Evolutionary conservation across 1,284 basidiomycete genomes (phyloP).

Genomic region (Fistulinella cinereoalba): DNA sequence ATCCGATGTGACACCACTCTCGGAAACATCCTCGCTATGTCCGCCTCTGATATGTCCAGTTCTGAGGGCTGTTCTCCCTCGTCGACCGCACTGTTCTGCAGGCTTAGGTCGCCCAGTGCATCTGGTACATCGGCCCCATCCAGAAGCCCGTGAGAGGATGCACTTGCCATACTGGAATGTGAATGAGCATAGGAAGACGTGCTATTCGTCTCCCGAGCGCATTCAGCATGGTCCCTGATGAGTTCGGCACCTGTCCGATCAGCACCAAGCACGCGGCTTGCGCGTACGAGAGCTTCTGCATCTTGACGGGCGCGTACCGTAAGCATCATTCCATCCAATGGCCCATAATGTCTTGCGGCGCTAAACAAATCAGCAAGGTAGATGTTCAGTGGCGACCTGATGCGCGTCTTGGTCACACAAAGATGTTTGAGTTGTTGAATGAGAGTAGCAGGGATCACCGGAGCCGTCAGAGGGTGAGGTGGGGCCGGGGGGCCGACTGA

Average conservation of each 20-base stretch:
- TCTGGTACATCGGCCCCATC: constrained; percentile 16
- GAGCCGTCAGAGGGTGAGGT: constrained; percentile 14
- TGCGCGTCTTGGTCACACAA: constrained; percentile 37
- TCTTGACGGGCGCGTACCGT: constrained; percentile 58
- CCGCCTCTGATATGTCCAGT: constrained; percentile 66
- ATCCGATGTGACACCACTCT: constrained; percentile 69
- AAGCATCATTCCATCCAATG: constrained; percentile 66
- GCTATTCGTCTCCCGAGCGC: constrained; percentile 22
- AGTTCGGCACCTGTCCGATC: constrained; percentile 54
- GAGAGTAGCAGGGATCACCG: constrained; percentile 39
- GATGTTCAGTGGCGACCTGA: constrained; percentile 50
- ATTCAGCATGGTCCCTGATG: constrained; percentile 30
- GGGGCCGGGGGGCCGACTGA: constrained; percentile 20
- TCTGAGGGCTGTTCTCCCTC: constrained; percentile 24
- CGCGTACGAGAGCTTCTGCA: constrained; percentile 58
- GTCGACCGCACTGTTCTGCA: constrained; percentile 6
- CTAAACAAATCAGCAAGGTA: constrained; percentile 72
- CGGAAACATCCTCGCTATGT: constrained; percentile 66
- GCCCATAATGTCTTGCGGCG: constrained; percentile 66
- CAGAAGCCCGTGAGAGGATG: constrained; percentile 28
- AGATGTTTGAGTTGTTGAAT: constrained; percentile 38
- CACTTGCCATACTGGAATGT: constrained; percentile 12
- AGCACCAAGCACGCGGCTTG: constrained; percentile 58
- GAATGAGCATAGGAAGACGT: constrained; percentile 19
- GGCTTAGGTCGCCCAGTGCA: constrained; percentile 1